These are phyloP conservation scores for Fusarium buxicola DNA, from an alignment of 2,329 filamentous ascomycete genomes.

Conservation along the genomic window DNA sequence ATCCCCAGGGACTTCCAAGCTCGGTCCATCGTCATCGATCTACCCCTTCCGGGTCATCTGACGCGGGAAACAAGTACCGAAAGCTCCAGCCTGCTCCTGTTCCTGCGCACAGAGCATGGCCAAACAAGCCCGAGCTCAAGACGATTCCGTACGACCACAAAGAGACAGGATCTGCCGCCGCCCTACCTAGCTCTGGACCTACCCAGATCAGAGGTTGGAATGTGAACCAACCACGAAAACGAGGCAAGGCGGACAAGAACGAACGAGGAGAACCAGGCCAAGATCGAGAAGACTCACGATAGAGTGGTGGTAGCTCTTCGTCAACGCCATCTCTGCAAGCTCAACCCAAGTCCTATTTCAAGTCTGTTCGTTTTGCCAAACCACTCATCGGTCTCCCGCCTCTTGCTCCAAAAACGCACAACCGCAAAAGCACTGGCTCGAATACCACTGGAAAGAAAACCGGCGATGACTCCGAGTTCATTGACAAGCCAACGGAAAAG, in stretches of 20 bases:
- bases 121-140: slow-evolving; percentile 64
- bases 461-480: background rate
- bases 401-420: slow-evolving; percentile 25
- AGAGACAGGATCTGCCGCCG: slow-evolving; percentile 66
- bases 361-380: slow-evolving; percentile 42
- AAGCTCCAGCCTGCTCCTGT: slow-evolving; percentile 70
- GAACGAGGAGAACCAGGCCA: slow-evolving; percentile 49
- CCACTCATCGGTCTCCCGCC: slow-evolving; percentile 37
- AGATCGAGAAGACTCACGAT: slow-evolving; percentile 55
- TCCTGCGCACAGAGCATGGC: slow-evolving; percentile 62
- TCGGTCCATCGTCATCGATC: slow-evolving; percentile 52
- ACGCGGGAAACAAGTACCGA: slow-evolving; percentile 61
- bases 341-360: slow-evolving; percentile 25
- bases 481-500: background rate
- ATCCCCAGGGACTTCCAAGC: slow-evolving; percentile 47
- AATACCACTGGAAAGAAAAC: background rate
- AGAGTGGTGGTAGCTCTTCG: slow-evolving; percentile 48
- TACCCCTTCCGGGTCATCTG: slow-evolving; percentile 53
- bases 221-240: slow-evolving; percentile 55
- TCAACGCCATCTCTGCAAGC: slow-evolving; percentile 34
- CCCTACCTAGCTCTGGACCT: slow-evolving; percentile 66
- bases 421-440: slow-evolving; percentile 11
- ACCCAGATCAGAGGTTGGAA: slow-evolving; percentile 70
- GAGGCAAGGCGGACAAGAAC: slow-evolving; percentile 50
- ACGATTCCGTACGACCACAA: slow-evolving; percentile 71